Percentiles rank a stretch among this genome's conserved stretches.
phyloP scores from a whole-genome alignment of 495 filamentous ascomycete genomes.

The Neurospora sublineolata region DNA sequence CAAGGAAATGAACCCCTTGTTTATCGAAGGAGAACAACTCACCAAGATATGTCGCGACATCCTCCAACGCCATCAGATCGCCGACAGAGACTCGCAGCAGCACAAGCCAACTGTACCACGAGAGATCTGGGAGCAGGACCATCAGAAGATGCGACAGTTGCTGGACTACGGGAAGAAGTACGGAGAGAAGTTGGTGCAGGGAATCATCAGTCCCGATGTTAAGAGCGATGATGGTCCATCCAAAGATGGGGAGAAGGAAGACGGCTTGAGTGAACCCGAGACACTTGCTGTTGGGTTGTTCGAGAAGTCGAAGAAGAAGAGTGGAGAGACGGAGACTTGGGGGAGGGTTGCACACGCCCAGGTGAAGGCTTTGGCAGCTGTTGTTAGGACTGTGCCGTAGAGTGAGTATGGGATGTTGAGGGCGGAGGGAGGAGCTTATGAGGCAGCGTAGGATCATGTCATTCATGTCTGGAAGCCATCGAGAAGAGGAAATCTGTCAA shows the following conservation, averaged over 20 bases:
- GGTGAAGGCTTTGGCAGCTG: constrained; percentile 20
- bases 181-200: constrained; percentile 25
- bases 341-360: constrained; percentile 23
- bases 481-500: not conserved
- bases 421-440: not conserved
- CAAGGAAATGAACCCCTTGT: constrained; percentile 7
- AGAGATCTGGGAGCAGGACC: constrained; percentile 26
- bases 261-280: constrained; percentile 17
- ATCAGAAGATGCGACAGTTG: constrained; percentile 20
- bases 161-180: constrained; percentile 21
- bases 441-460: not conserved
- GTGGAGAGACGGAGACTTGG: constrained; percentile 21
- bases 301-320: constrained; percentile 15
- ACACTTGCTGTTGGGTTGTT: constrained; percentile 22
- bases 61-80: constrained; percentile 9
- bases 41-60: constrained; percentile 8
- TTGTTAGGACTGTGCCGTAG: constrained; percentile 18
- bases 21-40: constrained; percentile 7
- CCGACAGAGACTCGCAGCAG: constrained; percentile 4
- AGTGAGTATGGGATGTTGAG: not conserved
- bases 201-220: constrained; percentile 14
- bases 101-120: constrained; percentile 8
- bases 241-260: constrained; percentile 3
- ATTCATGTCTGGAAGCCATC: not conserved
- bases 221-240: not conserved